Evolutionary conservation across 2,329 filamentous ascomycete genomes (phyloP).

Genomic region (Alternaria incomplexa): DNA sequence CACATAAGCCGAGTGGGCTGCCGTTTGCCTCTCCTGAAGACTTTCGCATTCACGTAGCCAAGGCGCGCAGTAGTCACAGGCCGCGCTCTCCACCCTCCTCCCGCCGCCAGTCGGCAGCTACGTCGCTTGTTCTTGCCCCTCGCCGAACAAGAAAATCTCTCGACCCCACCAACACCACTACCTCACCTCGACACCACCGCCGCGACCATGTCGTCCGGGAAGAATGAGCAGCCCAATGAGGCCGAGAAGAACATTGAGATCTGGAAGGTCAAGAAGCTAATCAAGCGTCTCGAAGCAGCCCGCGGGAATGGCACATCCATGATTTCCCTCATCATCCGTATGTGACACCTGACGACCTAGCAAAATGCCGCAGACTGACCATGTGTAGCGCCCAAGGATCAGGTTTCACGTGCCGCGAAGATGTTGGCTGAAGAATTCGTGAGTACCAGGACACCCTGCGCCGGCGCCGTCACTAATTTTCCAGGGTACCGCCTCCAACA

Average conservation of each 20-base stretch:
- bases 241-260: slow-evolving; percentile 96
- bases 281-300: slow-evolving; percentile 96
- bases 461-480: slow-evolving; percentile 13
- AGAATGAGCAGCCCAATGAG: slow-evolving; percentile 73
- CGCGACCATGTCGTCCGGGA: slow-evolving; percentile 44
- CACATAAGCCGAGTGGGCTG: slow-evolving; percentile 6
- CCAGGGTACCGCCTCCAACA: slow-evolving; percentile 96
- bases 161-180: slow-evolving; percentile 22
- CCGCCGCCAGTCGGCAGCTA: slow-evolving; percentile 24
- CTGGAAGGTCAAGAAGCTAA: slow-evolving; percentile 99
- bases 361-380: slow-evolving; percentile 25
- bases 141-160: slow-evolving; percentile 22
- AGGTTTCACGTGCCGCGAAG: slow-evolving; percentile 93
- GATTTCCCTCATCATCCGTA: slow-evolving; percentile 99
- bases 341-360: slow-evolving; percentile 45
- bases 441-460: slow-evolving; percentile 49
- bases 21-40: neutral
- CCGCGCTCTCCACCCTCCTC: slow-evolving; percentile 9
- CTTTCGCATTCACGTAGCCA: neutral
- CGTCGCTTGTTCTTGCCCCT: slow-evolving; percentile 24
- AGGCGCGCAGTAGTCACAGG: slow-evolving; percentile 1
- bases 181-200: slow-evolving; percentile 19
- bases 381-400: slow-evolving; percentile 86
- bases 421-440: slow-evolving; percentile 99
- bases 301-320: slow-evolving; percentile 99